Percentiles rank a stretch among this genome's conserved stretches.
Evolutionary conservation across 2,329 filamentous ascomycete genomes (phyloP).

Genomic region (Microascus cirrosus): DNA sequence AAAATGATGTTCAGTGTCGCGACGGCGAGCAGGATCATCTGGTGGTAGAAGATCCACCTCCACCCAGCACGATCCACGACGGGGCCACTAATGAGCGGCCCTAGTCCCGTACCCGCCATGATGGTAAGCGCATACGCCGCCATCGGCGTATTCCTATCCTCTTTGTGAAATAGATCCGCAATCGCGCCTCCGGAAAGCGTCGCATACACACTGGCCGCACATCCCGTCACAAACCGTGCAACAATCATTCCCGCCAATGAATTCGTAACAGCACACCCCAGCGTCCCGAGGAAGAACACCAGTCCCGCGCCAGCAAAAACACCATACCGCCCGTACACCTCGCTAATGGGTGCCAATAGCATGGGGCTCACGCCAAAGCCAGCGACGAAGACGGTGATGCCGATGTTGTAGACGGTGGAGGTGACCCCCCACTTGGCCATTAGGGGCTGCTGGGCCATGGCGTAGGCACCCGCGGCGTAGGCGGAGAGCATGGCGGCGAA

Average conservation of each 20-base stretch:
- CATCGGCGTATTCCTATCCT: slow-evolving; percentile 59
- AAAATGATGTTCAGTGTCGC: slow-evolving; percentile 45
- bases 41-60: slow-evolving; percentile 59
- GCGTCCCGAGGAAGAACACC: slow-evolving; percentile 20
- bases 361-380: slow-evolving; percentile 59
- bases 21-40: slow-evolving; percentile 45
- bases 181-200: slow-evolving; percentile 52
- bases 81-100: slow-evolving; percentile 47
- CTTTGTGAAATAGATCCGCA: slow-evolving; percentile 52
- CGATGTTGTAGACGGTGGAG: slow-evolving; percentile 41
- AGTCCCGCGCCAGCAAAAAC: slow-evolving; percentile 18
- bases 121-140: slow-evolving; percentile 51
- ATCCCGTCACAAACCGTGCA: slow-evolving; percentile 50
- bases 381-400: slow-evolving; percentile 51
- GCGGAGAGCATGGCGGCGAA: slow-evolving; percentile 47
- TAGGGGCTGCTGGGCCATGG: slow-evolving; percentile 43
- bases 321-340: slow-evolving; percentile 35
- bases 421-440: slow-evolving; percentile 44
- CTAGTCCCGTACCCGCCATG: slow-evolving; percentile 51
- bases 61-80: slow-evolving; percentile 47
- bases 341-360: slow-evolving; percentile 56
- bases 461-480: slow-evolving; percentile 53
- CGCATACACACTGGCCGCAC: slow-evolving; percentile 39
- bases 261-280: slow-evolving; percentile 49
- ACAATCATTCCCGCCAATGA: slow-evolving; percentile 51